Evolutionary conservation across 805 yeast genomes (phyloP), one percentile per base, ranked within the genome.

Genomic region (Clavispora asparagi): DNA sequence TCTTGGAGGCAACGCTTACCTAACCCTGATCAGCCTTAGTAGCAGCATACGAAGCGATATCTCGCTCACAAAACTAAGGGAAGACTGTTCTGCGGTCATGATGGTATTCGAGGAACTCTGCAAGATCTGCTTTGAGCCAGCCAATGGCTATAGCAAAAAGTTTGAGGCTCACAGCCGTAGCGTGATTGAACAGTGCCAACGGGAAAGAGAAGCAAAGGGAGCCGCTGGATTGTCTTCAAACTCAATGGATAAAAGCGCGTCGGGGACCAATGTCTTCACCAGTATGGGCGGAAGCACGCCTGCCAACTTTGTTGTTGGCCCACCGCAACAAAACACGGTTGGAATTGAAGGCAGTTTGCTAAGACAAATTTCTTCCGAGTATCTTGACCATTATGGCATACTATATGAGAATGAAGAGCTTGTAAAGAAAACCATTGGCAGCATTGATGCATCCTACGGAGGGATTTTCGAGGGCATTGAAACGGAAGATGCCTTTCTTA

Each of bases 1-100:
- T 28, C 23, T 47, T 32, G 55, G 50, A 1, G 47, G 45, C 3
- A 39, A 46, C 6, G 42, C 41, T 14, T 50, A 52, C 36, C 30
- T 55, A 13, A 41, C 41, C 14, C 51, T 48, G 47, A 48, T 55
- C 12, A 14, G 28, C 27, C 43, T 31, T 13, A 25, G 48, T 13
- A 40, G 42, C 19, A 19, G 12, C 13, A 29, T 41, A 10, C 23
- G 43, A 9, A 11, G 17, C 28, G 19, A 33, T 13, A 28, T 31
- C 11, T 14, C 13, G 12, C 39, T 28, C 6, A 29, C 41, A 5
- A 42, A 47, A 8, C 8, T 47, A 14, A 27, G 29, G 9, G 16
- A 35, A 12, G 44, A 44, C 30, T 47, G 47, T 26, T 30, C 42
- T 17, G 44, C 40, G 12, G 25, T 39, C 25, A 41, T 28, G 27